Evolutionary conservation across 306 rosid species (phyloP).

Genomic region (Gleditsia sinensis): DNA sequence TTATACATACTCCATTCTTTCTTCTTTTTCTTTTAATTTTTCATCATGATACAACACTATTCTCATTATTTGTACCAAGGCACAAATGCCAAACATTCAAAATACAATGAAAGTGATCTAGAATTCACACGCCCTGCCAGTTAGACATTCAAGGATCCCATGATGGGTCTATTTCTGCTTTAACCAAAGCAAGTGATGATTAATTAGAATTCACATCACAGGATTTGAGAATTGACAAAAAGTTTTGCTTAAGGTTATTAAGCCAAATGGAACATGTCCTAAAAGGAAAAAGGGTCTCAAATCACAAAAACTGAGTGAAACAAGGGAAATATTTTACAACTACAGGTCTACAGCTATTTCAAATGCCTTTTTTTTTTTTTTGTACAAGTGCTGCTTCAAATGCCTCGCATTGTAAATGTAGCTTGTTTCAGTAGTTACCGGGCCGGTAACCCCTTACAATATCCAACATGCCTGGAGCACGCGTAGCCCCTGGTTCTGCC

Average conservation of each 20-base stretch:
- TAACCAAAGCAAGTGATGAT: background rate
- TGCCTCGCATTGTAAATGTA: background rate
- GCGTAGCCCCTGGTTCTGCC: background rate
- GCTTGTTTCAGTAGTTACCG: background rate
- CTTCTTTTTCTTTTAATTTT: background rate
- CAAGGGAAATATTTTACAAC: background rate
- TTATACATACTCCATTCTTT: background rate
- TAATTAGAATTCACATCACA: background rate
- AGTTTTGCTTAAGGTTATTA: background rate
- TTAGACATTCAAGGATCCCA: background rate
- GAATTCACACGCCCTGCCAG: background rate
- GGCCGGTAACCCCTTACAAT: background rate
- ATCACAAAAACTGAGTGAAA: background rate
- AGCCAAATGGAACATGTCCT: background rate
- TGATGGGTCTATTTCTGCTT: background rate
- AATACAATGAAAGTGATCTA: background rate
- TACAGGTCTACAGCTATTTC: background rate
- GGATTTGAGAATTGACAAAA: background rate
- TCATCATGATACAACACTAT: constrained; percentile 8
- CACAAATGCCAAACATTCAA: constrained; percentile 10
- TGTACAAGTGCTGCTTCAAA: no score
- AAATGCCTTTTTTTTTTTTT: no score
- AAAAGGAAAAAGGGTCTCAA: background rate
- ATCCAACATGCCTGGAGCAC: background rate
- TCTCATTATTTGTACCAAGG: background rate